Conservation (phyloP, 192 early-diverging fungal genomes). For the Entomortierella parvispora region DNA sequence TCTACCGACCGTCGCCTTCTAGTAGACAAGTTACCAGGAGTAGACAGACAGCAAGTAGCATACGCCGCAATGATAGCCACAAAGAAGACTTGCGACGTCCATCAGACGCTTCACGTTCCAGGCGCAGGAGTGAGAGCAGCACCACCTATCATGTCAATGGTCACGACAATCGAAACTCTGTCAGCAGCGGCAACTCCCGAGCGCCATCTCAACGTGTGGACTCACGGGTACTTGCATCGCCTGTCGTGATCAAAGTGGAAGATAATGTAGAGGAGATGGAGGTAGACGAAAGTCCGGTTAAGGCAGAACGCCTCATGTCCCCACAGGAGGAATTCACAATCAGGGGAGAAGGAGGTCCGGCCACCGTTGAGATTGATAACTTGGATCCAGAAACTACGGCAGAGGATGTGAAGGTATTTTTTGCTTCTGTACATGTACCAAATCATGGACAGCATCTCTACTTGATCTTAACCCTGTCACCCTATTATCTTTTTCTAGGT, state of each 20-base stretch:
- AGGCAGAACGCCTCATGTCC: no score
- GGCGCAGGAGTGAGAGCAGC: background rate
- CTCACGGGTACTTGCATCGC: no score
- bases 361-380: slow-evolving; percentile 45
- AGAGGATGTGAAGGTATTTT: slow-evolving; percentile 52
- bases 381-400: slow-evolving; percentile 46
- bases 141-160: no score
- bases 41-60: slow-evolving; percentile 4
- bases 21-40: no score
- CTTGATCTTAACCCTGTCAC: background rate
- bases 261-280: slow-evolving; percentile 9
- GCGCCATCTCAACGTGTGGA: background rate
- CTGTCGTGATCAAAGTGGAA: slow-evolving; percentile 6
- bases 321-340: no score
- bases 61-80: no score
- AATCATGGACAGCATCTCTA: background rate
- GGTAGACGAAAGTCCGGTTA: background rate
- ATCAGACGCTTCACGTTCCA: no score
- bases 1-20: slow-evolving; percentile 5
- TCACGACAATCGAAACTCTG: no score
- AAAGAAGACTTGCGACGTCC: no score
- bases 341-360: slow-evolving; percentile 12
- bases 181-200: background rate
- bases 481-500: slow-evolving; percentile 5
- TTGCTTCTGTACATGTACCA: background rate